Evolutionary conservation across 1,284 basidiomycete species (phyloP).

Genomic region (Melampsora americana): DNA sequence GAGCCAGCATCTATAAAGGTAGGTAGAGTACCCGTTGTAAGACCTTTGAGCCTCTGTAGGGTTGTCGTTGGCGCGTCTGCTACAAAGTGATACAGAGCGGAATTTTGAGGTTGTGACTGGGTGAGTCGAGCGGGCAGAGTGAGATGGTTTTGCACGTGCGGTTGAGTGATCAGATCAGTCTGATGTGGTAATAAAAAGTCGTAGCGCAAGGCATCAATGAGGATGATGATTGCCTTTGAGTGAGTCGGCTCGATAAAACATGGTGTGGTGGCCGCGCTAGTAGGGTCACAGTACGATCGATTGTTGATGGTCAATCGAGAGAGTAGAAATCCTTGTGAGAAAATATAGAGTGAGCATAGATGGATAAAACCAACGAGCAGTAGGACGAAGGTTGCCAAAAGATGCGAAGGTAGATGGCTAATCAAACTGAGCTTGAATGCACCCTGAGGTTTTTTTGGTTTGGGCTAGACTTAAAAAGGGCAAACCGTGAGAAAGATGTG

Average conservation of each 20-base stretch:
- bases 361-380: constrained; percentile 62
- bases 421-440: neutral
- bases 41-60: constrained; percentile 87
- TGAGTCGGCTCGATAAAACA: constrained; percentile 64
- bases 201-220: constrained; percentile 90
- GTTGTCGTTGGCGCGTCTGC: constrained; percentile 95
- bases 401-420: neutral
- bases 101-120: constrained; percentile 63
- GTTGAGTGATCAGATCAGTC: constrained; percentile 61
- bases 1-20: constrained; percentile 91
- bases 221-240: constrained; percentile 73
- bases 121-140: constrained; percentile 73
- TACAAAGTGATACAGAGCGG: constrained; percentile 81
- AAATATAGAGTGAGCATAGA: constrained; percentile 61
- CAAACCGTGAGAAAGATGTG: no score
- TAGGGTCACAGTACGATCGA: constrained; percentile 56
- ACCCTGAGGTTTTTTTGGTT: neutral
- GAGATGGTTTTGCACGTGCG: constrained; percentile 76
- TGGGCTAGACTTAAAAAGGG: neutral
- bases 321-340: constrained; percentile 82
- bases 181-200: constrained; percentile 78
- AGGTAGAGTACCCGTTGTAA: constrained; percentile 91
- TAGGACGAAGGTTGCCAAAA: constrained; percentile 54
- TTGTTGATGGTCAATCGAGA: constrained; percentile 70
- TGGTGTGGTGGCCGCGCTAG: constrained; percentile 58